phyloP scores from a whole-genome alignment of 2,329 filamentous ascomycete species.

The Sodiomyces alkalinus region DNA sequence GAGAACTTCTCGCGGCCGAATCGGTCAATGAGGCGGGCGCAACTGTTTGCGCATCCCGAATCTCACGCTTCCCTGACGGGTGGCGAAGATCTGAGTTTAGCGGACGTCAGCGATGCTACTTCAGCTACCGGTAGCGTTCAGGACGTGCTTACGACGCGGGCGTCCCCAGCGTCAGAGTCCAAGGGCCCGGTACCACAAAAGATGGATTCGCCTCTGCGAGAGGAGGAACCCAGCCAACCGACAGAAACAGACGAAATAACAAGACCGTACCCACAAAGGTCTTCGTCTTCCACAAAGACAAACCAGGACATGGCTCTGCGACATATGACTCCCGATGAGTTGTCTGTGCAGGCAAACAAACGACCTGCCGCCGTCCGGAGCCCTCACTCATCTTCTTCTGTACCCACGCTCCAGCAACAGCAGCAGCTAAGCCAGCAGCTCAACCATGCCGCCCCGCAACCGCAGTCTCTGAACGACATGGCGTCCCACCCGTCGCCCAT shows the following conservation, averaged over 20 bases:
- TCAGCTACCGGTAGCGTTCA: conserved; percentile 9
- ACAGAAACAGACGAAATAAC: too few species aligned
- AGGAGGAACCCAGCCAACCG: too few species aligned
- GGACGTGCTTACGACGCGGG: conserved; percentile 17
- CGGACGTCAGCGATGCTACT: conserved; percentile 11
- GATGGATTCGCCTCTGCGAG: conserved; percentile 46
- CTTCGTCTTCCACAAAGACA: too few species aligned
- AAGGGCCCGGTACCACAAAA: conserved; percentile 37
- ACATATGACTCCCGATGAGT: conserved; percentile 26
- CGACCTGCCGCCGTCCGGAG: conserved; percentile 21
- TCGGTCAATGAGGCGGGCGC: conserved; percentile 29
- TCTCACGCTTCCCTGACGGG: conserved; percentile 34
- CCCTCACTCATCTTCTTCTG: conserved; percentile 7
- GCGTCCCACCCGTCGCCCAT: conserved; percentile 51
- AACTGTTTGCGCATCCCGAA: conserved; percentile 31
- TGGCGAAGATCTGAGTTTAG: conserved; percentile 23
- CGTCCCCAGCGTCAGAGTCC: conserved; percentile 15
- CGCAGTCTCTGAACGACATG: conserved; percentile 47
- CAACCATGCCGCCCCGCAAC: conserved; percentile 2
- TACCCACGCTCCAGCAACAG: conserved; percentile 7
- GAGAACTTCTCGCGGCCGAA: conserved; percentile 50
- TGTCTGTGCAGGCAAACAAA: conserved; percentile 29
- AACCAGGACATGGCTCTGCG: too few species aligned
- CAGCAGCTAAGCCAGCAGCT: conserved; percentile 11
- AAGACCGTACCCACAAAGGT: conserved; percentile 7